Conservation (phyloP, 164 flowering plant genomes). For the Vitis rotundifolia region DNA sequence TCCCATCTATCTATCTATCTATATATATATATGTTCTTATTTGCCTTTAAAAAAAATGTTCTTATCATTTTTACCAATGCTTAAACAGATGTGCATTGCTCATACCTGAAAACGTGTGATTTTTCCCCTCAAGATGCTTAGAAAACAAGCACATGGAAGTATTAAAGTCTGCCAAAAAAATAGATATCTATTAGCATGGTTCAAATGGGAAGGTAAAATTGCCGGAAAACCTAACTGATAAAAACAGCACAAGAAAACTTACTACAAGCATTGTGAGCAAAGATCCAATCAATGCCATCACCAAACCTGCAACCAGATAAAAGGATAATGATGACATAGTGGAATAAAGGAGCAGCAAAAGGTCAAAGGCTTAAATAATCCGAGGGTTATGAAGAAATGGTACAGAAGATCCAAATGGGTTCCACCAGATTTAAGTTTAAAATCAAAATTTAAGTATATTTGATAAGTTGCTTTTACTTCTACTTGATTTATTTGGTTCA, state of each 20-base stretch:
- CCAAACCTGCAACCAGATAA: constrained; percentile 54
- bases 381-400: not conserved
- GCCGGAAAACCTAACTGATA: not conserved
- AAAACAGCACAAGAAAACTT: constrained; percentile 30
- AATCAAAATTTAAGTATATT: no score
- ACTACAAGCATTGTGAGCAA: constrained; percentile 96
- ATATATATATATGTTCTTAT: no score
- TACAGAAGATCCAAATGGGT: not conserved
- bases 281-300: constrained; percentile 92
- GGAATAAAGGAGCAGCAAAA: not conserved
- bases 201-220: not conserved
- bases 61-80: not conserved
- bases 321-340: not conserved
- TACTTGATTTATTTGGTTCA: no score
- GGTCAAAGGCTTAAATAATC: not conserved
- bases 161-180: constrained; percentile 64
- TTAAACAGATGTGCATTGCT: not conserved
- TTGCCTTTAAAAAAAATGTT: not conserved
- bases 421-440: not conserved
- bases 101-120: constrained; percentile 63
- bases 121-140: constrained; percentile 78
- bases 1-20: no score
- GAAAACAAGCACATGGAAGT: constrained; percentile 84
- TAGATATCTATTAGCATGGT: not conserved
- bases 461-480: not conserved